Percentiles rank a stretch among this genome's conserved stretches.
Evolutionary conservation across 805 yeast species (phyloP).

Genomic region (Lipomyces sp.): DNA sequence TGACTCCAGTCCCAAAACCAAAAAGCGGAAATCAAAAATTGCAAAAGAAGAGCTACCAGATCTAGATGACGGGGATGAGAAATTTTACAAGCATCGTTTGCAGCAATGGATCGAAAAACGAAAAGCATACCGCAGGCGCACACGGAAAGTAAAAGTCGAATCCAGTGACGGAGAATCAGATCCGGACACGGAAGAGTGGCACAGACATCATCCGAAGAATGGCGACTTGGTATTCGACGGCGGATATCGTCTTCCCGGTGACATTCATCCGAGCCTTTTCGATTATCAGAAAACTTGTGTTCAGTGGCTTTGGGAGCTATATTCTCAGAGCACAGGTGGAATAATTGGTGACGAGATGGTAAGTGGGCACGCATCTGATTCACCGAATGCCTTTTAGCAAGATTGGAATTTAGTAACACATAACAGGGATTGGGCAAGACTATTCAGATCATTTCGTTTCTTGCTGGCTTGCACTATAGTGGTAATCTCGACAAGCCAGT

Average conservation of each 20-base stretch:
- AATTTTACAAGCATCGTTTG: conserved; percentile 63
- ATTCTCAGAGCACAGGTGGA: conserved; percentile 88
- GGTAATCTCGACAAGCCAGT: conserved; percentile 76
- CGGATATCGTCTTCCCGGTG: conserved; percentile 82
- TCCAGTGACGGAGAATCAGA: conserved; percentile 14
- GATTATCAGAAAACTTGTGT: conserved; percentile 96
- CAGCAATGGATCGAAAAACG: conserved; percentile 63
- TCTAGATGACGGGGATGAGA: conserved; percentile 83
- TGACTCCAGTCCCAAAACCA: conserved; percentile 13
- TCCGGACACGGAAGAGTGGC: conserved; percentile 58
- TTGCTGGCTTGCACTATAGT: conserved; percentile 89
- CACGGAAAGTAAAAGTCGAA: conserved; percentile 26
- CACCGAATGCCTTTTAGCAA: neutral
- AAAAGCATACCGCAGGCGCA: conserved; percentile 49
- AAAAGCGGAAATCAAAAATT: conserved; percentile 34
- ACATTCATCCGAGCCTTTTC: conserved; percentile 80
- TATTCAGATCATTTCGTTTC: conserved; percentile 84
- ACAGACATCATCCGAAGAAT: conserved; percentile 72
- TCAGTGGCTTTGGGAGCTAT: conserved; percentile 96
- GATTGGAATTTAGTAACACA: neutral
- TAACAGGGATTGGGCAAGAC: conserved; percentile 84
- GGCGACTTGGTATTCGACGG: conserved; percentile 77
- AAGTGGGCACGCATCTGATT: neutral
- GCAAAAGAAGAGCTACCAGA: conserved; percentile 48
- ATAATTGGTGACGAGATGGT: conserved; percentile 95